Evolutionary conservation across 441 rosid species (phyloP), one percentile per base, ranked within the genome.

Genomic region (Erysimum cheiri): DNA sequence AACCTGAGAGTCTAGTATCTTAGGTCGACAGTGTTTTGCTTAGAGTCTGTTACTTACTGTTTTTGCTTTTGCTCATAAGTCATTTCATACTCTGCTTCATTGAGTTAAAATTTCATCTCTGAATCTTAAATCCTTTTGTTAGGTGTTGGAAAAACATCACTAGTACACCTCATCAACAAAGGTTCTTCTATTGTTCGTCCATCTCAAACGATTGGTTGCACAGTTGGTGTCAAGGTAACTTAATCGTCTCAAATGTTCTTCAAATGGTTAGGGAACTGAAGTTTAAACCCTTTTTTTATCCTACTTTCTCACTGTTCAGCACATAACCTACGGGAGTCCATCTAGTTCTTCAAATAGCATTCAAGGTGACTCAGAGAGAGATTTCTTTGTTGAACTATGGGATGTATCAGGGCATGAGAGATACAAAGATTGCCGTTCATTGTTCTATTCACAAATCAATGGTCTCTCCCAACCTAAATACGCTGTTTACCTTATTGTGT

Each of bases 111-210:
- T 19, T 55, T 59, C 53, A 41, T 66, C 14, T 73, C 72, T 15
- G 28, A 37, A 71, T 50, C 48, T 70, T 14, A 19, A 28, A 48
- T 68, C 7, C 22, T 66, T 41, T 77, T 73, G 12, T 12, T 69
- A 88, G 99, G 99, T 76, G 99, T 95, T 24, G 98, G 99, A 55
- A 95, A 95, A 85, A 82, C 93, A 40, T 95, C 99, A 77, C 89
- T 95, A 61, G 96, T 88, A 74, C 88, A 95, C 84, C 80, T 95
- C 41, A 90, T 95, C 37, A 85, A 82, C 77, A 92, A 89, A 78
- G 96, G 97, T 64, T 84, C 85, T 67, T 80, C 97, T 29, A 57
- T 76, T 12, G 69, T 75, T 76, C 91, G 78, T 35, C 98, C 99
- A 74, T 48, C 97, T 77, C 99, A 92, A 76, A 95, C 98, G 14